Evolutionary conservation across 768 basidiomycete genomes (phyloP), one percentile per base, ranked within the genome.

Genomic region (Leccinum uliginosum): DNA sequence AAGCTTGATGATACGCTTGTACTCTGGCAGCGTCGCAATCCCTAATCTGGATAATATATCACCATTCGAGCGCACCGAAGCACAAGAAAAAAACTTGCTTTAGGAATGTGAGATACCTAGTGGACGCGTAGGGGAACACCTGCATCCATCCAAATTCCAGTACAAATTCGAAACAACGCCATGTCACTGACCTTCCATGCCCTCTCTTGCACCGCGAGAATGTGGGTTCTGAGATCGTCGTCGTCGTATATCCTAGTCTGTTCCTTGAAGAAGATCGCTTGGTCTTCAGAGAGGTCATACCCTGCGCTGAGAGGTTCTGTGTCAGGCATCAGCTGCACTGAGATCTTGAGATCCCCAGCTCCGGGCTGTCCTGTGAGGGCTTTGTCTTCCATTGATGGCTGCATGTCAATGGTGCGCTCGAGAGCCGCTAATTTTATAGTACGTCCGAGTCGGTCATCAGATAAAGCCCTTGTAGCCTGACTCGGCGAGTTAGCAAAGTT

Each of bases 1-100:
- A 11, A 80, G 66, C 40, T 67, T 65, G 8, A 79, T 65, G 8
- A 77, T 59, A 3, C 38, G 35, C 10, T 62, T 19, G 47, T 71
- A 75, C 15, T 55, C 53, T 4, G 61, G 64, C 8, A 43, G 53
- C 4, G 46, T 35, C 19, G 56, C 21, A 2, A 67, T 61, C 9
- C 64, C 53, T 5, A 46, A 40, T 30, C 67, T 68, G 32, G 38
- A 34, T 7, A 4, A 0, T 19, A 43, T 3, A 27, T 57, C 14
- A 54, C 12, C 3, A 51, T 27, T 3, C 17, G 4, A 35, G 44
- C 3, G 32, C 5, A 4, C 7, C 0, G 7, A 6, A 11, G 26
- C 12, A 9, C 7, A 26, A 40, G n/a, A 5, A 19, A 43, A n/a
- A 15, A 0, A 54, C 56, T n/a, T 32, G 62, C 72, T 24, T 59